Evolutionary conservation across 2,329 filamentous ascomycete genomes (phyloP).

Genomic region (Apiospora hydei): DNA sequence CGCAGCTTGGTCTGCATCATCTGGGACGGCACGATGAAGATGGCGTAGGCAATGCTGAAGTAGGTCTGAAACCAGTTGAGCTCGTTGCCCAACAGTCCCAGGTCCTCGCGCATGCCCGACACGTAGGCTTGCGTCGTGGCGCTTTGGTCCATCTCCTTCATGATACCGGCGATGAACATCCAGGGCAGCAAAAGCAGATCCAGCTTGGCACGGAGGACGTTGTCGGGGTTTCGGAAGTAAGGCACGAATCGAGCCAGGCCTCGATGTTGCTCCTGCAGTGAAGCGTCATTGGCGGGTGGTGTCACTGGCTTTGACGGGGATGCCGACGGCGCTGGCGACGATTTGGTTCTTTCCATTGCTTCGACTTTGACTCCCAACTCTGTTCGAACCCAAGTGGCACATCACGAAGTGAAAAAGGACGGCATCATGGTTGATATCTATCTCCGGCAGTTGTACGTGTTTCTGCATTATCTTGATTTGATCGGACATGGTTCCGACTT

Average conservation of each 20-base stretch:
- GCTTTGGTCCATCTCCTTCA: constrained; percentile 48
- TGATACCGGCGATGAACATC: constrained; percentile 40
- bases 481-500: too few species aligned
- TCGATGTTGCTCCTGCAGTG: background rate
- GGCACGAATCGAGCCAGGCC: background rate
- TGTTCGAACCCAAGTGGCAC: too few species aligned
- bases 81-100: constrained; percentile 29
- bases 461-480: too few species aligned
- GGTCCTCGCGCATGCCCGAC: constrained; percentile 46
- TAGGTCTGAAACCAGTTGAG: constrained; percentile 30
- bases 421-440: too few species aligned
- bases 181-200: background rate
- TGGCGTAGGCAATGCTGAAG: constrained; percentile 28
- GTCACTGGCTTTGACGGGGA: too few species aligned
- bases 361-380: too few species aligned
- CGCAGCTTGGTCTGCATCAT: constrained; percentile 32
- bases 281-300: background rate
- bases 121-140: constrained; percentile 47
- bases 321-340: background rate
- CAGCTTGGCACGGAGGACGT: background rate
- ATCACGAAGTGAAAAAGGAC: too few species aligned
- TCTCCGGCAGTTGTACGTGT: too few species aligned
- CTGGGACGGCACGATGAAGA: constrained; percentile 30
- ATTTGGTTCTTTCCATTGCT: background rate
- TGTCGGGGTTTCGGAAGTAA: background rate